phyloP scores from a whole-genome alignment of 768 basidiomycete species.

The Arthromyces matolae region DNA sequence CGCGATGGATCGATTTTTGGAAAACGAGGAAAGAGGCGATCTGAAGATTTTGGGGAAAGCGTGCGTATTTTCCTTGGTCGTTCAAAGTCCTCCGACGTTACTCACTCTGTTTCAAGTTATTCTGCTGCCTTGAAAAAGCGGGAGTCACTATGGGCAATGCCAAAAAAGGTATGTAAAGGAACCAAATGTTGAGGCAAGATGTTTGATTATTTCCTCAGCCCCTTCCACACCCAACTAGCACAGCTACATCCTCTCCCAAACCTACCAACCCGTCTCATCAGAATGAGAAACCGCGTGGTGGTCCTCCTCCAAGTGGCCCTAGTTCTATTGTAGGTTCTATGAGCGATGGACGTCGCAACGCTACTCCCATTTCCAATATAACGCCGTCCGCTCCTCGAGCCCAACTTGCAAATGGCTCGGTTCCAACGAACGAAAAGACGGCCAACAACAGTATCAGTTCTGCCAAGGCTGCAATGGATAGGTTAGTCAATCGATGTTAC shows the following conservation, averaged over 20 bases:
- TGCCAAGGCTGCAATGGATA: slow-evolving; percentile 66
- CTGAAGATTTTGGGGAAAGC: slow-evolving; percentile 77
- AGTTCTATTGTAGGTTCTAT: slow-evolving; percentile 26
- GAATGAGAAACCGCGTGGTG: slow-evolving; percentile 31
- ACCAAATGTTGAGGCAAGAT: not conserved
- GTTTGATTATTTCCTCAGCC: slow-evolving; percentile 3
- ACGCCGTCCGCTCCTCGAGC: slow-evolving; percentile 58
- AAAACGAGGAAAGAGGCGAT: slow-evolving; percentile 79
- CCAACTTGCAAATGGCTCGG: slow-evolving; percentile 37
- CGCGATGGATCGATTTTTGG: slow-evolving; percentile 63
- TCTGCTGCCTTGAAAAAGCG: slow-evolving; percentile 73
- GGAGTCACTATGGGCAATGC: slow-evolving; percentile 50
- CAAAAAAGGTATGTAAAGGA: slow-evolving; percentile 29
- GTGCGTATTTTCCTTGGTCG: slow-evolving; percentile 36
- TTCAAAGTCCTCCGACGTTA: not conserved
- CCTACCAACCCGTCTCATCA: slow-evolving; percentile 21
- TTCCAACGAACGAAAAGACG: slow-evolving; percentile 27
- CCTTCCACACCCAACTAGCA: slow-evolving; percentile 4
- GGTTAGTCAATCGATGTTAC: slow-evolving; percentile 35
- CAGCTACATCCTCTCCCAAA: slow-evolving; percentile 26
- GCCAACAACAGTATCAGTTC: slow-evolving; percentile 26
- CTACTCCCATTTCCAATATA: slow-evolving; percentile 28
- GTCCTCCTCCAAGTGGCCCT: slow-evolving; percentile 37
- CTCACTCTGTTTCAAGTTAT: slow-evolving; percentile 42
- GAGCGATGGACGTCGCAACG: slow-evolving; percentile 36